Evolutionary conservation across 1,139 yeast species (phyloP), one percentile per base, ranked within the genome.

Genomic region (Candida glucosophila): DNA sequence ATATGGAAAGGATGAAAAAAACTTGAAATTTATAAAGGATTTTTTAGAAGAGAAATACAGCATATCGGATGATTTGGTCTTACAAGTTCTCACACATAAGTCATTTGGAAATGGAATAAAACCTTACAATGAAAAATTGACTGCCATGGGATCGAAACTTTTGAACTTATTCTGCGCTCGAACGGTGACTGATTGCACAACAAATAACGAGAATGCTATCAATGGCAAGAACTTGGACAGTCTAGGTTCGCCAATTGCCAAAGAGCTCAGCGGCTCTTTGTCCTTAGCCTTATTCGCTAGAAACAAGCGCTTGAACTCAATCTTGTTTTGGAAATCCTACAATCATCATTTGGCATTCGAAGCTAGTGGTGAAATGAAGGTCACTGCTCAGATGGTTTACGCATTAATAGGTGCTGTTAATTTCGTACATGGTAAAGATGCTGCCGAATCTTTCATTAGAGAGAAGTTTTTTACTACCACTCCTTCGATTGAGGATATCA

Each of bases 101-200:
- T 82, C 95, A 21, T 88, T 86, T 63, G 93, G 93, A 6, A 92
- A 83, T 54, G 96, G 95, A 10, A 64, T 72, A 34, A 76, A 77
- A 43, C 95, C 96, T 12, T 83, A 79, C 53, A 88, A 88, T 53
- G 95, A 85, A 47, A 81, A 80, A 50, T 62, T 88, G 42, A 67
- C 83, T 14, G 69, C 78, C 26, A 58, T 83, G 54, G 97, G 97
- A n/a, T 56, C 72, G 20, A 82, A 80, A 47, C 61, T 80, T 40
- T 56, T 83, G 38, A 75, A 78, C 42, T 58, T 77, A 32, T 67
- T 61, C 39, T 61, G 77, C 19, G 66, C 76, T 22, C 67, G 75
- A 37, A 56, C 58, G 36, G 77, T 77, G 3, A 52, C 67, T 14
- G 50, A 53, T 22, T 39, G 44, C 9, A 35, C 50, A 5, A 51